These are phyloP conservation scores for Fusarium sambucinum DNA, from an alignment of 2,329 filamentous ascomycete genomes.

Conservation along the genomic window DNA sequence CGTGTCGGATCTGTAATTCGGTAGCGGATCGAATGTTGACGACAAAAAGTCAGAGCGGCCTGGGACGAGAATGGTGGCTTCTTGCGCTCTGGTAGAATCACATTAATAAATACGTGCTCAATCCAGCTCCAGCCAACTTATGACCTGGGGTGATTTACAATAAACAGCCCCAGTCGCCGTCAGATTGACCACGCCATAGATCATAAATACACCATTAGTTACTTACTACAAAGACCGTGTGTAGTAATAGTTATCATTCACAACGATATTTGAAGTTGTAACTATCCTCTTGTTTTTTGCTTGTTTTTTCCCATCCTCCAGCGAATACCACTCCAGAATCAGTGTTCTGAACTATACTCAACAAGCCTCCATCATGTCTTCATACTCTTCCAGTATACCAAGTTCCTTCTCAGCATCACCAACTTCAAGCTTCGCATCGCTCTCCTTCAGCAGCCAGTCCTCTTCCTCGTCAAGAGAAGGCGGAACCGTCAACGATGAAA, in stretches of 20 bases:
- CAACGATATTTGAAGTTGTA: conserved; percentile 8
- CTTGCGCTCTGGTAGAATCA: conserved; percentile 22
- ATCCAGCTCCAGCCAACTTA: conserved; percentile 46
- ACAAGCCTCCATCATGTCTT: conserved; percentile 35
- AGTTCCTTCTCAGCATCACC: conserved; percentile 39
- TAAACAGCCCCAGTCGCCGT: conserved; percentile 36
- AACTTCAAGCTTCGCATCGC: conserved; percentile 43
- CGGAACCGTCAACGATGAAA: conserved; percentile 37
- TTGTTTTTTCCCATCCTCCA: not conserved
- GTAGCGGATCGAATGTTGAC: conserved; percentile 39
- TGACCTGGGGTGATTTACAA: conserved; percentile 46
- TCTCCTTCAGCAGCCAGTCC: conserved; percentile 19
- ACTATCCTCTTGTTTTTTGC: not conserved
- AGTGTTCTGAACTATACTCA: not conserved
- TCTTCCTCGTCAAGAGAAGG: conserved; percentile 20
- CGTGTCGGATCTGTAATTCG: conserved; percentile 26
- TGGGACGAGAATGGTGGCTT: conserved; percentile 39
- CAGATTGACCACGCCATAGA: conserved; percentile 46
- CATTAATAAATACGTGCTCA: conserved; percentile 46
- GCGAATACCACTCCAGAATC: not conserved
- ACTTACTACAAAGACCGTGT: conserved; percentile 15
- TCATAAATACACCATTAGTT: conserved; percentile 40
- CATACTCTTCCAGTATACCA: conserved; percentile 35
- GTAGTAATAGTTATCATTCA: conserved; percentile 4
- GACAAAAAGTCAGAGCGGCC: conserved; percentile 34